Percentiles rank a stretch among this genome's conserved stretches.
These are phyloP conservation scores for Alternaria rosae DNA, from an alignment of 2,329 filamentous ascomycete genomes.

Conservation along the genomic window DNA sequence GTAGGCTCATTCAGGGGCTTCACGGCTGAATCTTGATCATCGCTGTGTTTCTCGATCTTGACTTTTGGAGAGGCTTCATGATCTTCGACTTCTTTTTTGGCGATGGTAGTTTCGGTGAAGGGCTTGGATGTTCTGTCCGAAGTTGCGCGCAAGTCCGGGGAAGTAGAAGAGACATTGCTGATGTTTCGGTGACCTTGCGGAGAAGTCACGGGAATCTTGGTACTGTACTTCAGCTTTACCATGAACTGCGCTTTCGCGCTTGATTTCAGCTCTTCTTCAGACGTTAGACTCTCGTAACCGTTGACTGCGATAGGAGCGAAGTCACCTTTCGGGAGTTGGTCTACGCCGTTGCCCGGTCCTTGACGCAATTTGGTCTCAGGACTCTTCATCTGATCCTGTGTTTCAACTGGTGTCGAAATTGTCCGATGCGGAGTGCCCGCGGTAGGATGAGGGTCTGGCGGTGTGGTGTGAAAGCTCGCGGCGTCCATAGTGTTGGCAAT, in stretches of 20 bases:
- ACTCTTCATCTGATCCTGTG: not conserved
- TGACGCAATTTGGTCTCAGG: not conserved
- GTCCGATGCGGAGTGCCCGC: not conserved
- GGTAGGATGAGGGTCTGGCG: not conserved
- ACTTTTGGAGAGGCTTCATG: not conserved
- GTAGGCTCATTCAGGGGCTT: not conserved
- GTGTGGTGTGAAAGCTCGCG: not conserved
- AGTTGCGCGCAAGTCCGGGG: too few species aligned
- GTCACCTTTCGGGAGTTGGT: not conserved
- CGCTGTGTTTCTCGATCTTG: not conserved
- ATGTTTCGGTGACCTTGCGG: not conserved
- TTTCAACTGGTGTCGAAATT: not conserved
- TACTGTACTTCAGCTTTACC: conserved; percentile 3
- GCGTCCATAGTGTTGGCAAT: not conserved
- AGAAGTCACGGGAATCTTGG: not conserved
- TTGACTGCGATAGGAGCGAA: not conserved
- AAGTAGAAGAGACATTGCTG: not conserved
- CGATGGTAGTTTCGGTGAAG: not conserved
- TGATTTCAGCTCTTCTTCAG: not conserved
- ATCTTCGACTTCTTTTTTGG: not conserved
- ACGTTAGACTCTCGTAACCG: not conserved
- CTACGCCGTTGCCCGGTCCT: not conserved
- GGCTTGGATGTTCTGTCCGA: too few species aligned
- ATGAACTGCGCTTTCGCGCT: not conserved
- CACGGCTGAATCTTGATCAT: not conserved